Evolutionary conservation across 2,329 filamentous ascomycete species (phyloP), one percentile per base, ranked within the genome.

Genomic region (Amesomyces nigricolor): DNA sequence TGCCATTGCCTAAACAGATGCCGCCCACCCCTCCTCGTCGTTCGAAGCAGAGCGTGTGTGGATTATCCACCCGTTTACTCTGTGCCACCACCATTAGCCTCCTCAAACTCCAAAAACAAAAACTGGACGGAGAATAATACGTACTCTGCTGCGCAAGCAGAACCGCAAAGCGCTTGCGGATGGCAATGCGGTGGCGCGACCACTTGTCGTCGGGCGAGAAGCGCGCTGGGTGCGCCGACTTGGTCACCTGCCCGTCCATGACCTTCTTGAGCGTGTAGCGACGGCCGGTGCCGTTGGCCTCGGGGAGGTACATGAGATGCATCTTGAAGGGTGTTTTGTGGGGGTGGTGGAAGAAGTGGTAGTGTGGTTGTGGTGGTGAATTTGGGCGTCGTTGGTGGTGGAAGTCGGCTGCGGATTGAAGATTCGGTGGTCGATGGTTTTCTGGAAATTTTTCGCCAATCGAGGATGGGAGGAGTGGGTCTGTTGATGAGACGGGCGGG

Each of bases 161-260:
- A 61, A 96, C 80, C 47, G 87, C 87, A 70, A 95, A 97, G 68
- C 94, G 82, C 78, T 89, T 91, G 86, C 96, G 96, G 67, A 97
- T 80, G 17, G 91, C 95, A 48, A 97, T 91, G 65, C 94, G 85
- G 77, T 97, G 92, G 70, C 90, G 88, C 68, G 91, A 96, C 82
- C 95, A 97, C 80, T 96, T 96, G 80, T 99, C 94, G 75, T 99
- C 94, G 61, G 94, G 94, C 46, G 90, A 96, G 80, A 97, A 99
- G 65, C 94, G 83, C 43, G 94, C 94, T 46, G 94, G 92, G 77
- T 97, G 92, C 54, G 94, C 94, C 52, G 88, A 94, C 80, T 95
- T 96, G 72, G 92, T 95, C 68, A 96, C 89, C 70, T 91, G 83
- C 69, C 88, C 87, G 65, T 85, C 79, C 66, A 81, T 77, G 64